These are phyloP conservation scores for Zychaea mexicana DNA, from an alignment of 371 early-diverging fungal species.

Conservation along the genomic window DNA sequence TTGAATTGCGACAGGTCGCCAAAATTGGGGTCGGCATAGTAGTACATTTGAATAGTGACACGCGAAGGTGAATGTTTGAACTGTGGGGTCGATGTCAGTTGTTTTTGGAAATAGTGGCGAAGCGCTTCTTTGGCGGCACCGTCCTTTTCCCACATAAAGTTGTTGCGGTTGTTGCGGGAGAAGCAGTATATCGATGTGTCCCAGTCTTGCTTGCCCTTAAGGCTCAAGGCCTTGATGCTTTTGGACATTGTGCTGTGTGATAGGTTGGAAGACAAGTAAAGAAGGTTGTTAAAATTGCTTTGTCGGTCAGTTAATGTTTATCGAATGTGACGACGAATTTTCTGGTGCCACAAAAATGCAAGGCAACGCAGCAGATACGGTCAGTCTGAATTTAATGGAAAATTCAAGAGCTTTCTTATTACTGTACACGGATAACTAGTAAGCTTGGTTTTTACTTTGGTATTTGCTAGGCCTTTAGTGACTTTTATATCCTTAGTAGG, in stretches of 20 bases:
- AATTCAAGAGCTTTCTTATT: no score
- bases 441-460: no score
- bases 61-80: slow-evolving; percentile 49
- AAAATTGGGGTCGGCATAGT: slow-evolving; percentile 48
- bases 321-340: no score
- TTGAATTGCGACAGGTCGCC: slow-evolving; percentile 32
- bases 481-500: no score
- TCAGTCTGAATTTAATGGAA: no score
- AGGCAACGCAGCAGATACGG: no score
- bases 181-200: slow-evolving; percentile 50
- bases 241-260: slow-evolving; percentile 54
- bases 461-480: no score
- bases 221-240: slow-evolving; percentile 52
- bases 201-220: slow-evolving; percentile 56
- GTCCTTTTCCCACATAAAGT: slow-evolving; percentile 53
- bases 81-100: slow-evolving; percentile 52
- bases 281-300: no score
- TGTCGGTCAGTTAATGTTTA: no score
- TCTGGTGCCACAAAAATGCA: no score
- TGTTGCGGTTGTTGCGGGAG: slow-evolving; percentile 49
- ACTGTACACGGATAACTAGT: no score
- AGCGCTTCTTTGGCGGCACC: slow-evolving; percentile 43
- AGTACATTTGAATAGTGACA: slow-evolving; percentile 53
- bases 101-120: slow-evolving; percentile 50
- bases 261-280: no score